Conservation (phyloP, 345 rosid species). For the Hibiscus mutabilis region DNA sequence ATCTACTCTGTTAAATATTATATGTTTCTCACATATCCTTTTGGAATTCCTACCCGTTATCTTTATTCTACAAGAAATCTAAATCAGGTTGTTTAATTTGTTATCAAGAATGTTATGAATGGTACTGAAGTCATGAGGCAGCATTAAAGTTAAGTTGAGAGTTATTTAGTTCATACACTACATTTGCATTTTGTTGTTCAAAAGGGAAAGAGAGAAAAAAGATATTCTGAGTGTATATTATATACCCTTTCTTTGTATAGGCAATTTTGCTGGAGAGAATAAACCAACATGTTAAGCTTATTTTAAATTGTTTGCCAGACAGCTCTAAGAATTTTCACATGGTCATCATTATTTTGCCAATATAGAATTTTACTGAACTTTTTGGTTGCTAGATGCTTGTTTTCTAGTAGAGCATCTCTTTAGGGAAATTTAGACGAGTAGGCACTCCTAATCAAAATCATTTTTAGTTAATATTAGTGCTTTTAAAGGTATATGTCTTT, state of each 20-base stretch:
- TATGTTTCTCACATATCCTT: neutral
- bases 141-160: neutral
- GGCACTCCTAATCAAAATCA: neutral
- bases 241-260: too few relatives aligned
- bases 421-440: neutral
- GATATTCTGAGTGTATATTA: too few relatives aligned
- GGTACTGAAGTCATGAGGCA: neutral
- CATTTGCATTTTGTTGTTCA: neutral
- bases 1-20: neutral
- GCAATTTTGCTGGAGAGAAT: too few relatives aligned
- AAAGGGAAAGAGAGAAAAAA: neutral
- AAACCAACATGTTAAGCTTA: neutral
- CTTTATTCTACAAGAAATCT: neutral
- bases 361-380: neutral
- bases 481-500: neutral
- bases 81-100: neutral
- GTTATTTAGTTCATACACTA: neutral
- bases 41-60: neutral
- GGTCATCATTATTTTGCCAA: neutral
- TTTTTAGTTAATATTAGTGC: neutral
- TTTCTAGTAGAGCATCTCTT: neutral
- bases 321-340: neutral
- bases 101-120: constrained; percentile 1
- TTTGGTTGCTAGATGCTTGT: neutral
- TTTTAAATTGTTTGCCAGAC: neutral